Conservation (phyloP, 257 asterid species). For the Penstemon davidsonii region DNA sequence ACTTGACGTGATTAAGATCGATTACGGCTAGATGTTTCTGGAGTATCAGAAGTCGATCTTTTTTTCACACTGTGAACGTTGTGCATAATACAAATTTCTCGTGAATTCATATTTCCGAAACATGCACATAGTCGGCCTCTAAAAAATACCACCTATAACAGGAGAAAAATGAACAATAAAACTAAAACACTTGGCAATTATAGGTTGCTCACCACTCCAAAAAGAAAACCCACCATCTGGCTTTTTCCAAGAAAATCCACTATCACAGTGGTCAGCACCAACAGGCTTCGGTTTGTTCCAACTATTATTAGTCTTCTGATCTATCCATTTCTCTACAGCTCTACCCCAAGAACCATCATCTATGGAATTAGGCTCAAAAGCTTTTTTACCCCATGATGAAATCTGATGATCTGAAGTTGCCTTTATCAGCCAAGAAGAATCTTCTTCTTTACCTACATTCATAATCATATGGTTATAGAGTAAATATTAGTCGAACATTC, state of each 20-base stretch:
- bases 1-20: too few relatives aligned
- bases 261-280: constrained; percentile 39
- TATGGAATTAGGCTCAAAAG: constrained; percentile 37
- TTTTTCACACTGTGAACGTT: too few relatives aligned
- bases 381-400: constrained; percentile 75
- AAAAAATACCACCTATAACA: too few relatives aligned
- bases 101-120: too few relatives aligned
- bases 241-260: constrained; percentile 38
- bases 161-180: too few relatives aligned
- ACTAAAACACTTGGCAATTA: too few relatives aligned
- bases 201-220: constrained; percentile 37
- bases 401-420: constrained; percentile 45
- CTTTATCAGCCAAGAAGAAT: constrained; percentile 62
- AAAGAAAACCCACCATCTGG: constrained; percentile 36
- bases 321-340: constrained; percentile 44
- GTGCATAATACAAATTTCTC: too few relatives aligned
- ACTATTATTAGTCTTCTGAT: constrained; percentile 25
- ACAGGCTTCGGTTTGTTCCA: constrained; percentile 38
- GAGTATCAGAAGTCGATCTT: too few relatives aligned
- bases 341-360: constrained; percentile 53
- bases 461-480: constrained; percentile 8
- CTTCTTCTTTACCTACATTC: constrained; percentile 42
- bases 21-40: too few relatives aligned
- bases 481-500: constrained; percentile 6
- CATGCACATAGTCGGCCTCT: too few relatives aligned